Percentiles rank a stretch among this genome's conserved stretches.
These are phyloP conservation scores for Meyerozyma guilliermondii DNA, from an alignment of 1,139 yeast species.

Conservation along the genomic window DNA sequence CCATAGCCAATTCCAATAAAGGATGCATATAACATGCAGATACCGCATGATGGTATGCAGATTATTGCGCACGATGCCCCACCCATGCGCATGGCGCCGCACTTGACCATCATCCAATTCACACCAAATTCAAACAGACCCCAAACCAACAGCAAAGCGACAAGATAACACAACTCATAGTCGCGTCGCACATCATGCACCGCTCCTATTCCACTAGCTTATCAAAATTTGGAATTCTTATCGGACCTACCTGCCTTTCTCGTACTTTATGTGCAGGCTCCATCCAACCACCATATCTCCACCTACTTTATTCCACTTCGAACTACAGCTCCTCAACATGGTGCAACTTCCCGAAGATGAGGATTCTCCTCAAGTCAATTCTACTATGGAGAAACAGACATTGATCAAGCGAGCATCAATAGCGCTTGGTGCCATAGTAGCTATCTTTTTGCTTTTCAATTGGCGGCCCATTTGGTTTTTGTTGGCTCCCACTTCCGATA, in stretches of 20 bases:
- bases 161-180: no score
- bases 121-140: no score
- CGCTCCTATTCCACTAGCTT: no score
- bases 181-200: no score
- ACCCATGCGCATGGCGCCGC: no score
- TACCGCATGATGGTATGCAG: no score
- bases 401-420: background rate
- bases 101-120: no score
- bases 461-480: slow-evolving; percentile 20
- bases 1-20: no score
- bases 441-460: slow-evolving; percentile 15
- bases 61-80: no score
- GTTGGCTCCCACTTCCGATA: slow-evolving; percentile 5
- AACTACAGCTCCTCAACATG: background rate
- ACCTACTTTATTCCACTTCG: background rate
- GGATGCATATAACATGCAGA: no score
- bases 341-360: background rate
- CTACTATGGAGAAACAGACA: background rate
- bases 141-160: no score
- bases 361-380: background rate
- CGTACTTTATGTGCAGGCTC: background rate
- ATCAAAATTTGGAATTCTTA: no score
- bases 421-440: slow-evolving; percentile 8
- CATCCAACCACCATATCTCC: background rate
- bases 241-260: background rate